These are phyloP conservation scores for Mycena sp. DNA, from an alignment of 1,284 basidiomycete genomes.

Conservation along the genomic window DNA sequence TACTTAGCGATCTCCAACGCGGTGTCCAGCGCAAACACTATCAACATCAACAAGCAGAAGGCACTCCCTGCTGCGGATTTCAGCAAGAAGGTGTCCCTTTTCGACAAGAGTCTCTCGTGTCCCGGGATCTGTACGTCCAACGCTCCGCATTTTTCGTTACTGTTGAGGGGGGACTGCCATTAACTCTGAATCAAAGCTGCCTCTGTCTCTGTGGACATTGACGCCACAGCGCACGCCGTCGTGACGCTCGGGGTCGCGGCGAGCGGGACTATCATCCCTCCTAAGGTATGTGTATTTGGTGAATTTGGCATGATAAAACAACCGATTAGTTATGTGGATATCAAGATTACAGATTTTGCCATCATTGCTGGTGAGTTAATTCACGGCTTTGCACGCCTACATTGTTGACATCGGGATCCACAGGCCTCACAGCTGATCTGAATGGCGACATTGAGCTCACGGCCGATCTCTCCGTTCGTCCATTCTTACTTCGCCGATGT, in stretches of 20 bases:
- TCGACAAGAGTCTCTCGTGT: constrained; percentile 43
- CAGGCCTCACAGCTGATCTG: constrained; percentile 33
- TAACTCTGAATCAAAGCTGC: neutral
- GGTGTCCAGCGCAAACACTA: constrained; percentile 18
- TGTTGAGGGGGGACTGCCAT: neutral
- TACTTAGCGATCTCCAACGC: constrained; percentile 22
- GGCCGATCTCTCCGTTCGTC: constrained; percentile 37
- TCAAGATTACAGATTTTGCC: constrained; percentile 14
- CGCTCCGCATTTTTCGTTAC: neutral
- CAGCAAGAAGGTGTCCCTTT: constrained; percentile 40
- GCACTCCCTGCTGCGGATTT: constrained; percentile 27
- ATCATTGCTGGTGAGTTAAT: constrained; percentile 5
- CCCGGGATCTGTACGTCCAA: constrained; percentile 34
- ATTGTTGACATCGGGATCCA: too few species aligned
- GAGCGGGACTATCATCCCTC: constrained; percentile 47
- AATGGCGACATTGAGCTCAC: constrained; percentile 14
- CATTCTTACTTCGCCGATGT: constrained; percentile 12
- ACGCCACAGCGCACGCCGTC: constrained; percentile 36
- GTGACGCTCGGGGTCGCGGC: constrained; percentile 45
- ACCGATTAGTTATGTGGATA: neutral
- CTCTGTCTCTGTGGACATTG: constrained; percentile 35
- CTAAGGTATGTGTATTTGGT: constrained; percentile 20
- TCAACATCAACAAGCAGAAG: constrained; percentile 32
- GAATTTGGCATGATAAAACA: too few species aligned
- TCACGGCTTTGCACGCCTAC: neutral